phyloP scores from a whole-genome alignment of 306 rosid species.

The Vigna mungo region DNA sequence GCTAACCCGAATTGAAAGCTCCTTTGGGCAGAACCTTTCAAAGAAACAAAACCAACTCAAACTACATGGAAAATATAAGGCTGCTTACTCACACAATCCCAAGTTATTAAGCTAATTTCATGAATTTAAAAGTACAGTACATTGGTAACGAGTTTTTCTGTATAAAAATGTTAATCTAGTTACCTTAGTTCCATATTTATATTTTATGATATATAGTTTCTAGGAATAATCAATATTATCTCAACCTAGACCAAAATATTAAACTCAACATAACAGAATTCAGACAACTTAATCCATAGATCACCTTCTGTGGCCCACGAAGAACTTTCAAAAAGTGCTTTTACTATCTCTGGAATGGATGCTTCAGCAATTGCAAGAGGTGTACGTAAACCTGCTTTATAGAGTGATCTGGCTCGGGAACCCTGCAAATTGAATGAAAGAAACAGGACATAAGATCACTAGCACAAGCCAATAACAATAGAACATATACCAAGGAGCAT shows the following conservation, averaged over 20 bases:
- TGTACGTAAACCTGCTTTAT: constrained; percentile 90
- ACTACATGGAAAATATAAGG: constrained; percentile 34
- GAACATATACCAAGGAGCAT: constrained; percentile 31
- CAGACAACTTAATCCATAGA: constrained; percentile 28
- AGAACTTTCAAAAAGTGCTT: constrained; percentile 87
- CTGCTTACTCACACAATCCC: constrained; percentile 10
- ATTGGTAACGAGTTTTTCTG: constrained; percentile 23
- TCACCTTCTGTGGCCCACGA: constrained; percentile 92
- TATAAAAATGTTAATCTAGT: constrained; percentile 21
- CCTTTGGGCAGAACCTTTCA: constrained; percentile 77
- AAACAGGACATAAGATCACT: constrained; percentile 32
- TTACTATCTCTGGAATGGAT: constrained; percentile 78
- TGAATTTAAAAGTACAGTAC: constrained; percentile 31
- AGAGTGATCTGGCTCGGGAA: constrained; percentile 97
- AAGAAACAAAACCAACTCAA: constrained; percentile 45
- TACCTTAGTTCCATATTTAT: constrained; percentile 9
- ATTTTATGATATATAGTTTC: constrained; percentile 37
- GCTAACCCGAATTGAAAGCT: constrained; percentile 80
- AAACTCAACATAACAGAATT: not conserved
- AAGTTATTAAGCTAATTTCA: constrained; percentile 8
- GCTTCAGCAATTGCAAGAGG: constrained; percentile 98
- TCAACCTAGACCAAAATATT: constrained; percentile 4
- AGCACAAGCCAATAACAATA: constrained; percentile 13
- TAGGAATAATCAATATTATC: constrained; percentile 23
- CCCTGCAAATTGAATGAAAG: constrained; percentile 66